Percentiles rank a stretch among this genome's conserved stretches.
These are phyloP conservation scores for Aspergillus uvarum DNA, from an alignment of 2,329 filamentous ascomycete genomes.

Conservation along the genomic window DNA sequence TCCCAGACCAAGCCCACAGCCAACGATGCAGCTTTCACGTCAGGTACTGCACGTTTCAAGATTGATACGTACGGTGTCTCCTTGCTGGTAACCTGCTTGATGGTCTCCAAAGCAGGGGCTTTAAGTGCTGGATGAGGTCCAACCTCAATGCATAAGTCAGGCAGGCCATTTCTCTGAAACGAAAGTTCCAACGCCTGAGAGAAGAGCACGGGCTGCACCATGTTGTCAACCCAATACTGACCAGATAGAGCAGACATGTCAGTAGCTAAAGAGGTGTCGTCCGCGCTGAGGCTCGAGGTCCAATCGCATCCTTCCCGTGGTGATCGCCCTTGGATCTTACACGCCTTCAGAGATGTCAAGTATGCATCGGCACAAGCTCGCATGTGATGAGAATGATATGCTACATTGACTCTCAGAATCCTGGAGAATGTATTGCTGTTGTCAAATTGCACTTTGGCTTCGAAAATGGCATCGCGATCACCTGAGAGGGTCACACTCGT, in stretches of 20 bases:
- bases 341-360: conserved; percentile 3
- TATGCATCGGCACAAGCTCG: conserved; percentile 24
- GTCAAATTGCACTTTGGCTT: conserved; percentile 25
- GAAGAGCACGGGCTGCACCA: conserved; percentile 9
- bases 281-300: conserved; percentile 9
- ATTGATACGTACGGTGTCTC: too few species aligned
- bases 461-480: conserved; percentile 25
- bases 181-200: conserved; percentile 7
- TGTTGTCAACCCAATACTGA: conserved; percentile 14
- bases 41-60: too few species aligned
- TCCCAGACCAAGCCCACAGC: too few species aligned
- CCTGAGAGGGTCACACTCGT: conserved; percentile 41
- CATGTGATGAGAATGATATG: conserved; percentile 33
- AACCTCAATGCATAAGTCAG: conserved; percentile 9
- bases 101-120: conserved; percentile 15
- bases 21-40: too few species aligned
- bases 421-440: conserved; percentile 22
- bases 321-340: not conserved
- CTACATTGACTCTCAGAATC: conserved; percentile 22
- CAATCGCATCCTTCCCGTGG: not conserved
- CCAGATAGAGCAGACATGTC: not conserved
- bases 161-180: not conserved
- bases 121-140: conserved; percentile 24
- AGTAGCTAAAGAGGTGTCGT: too few species aligned
- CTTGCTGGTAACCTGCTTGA: not conserved